These are phyloP conservation scores for Eucalyptus caleyi DNA, from an alignment of 345 rosid species.

Conservation along the genomic window DNA sequence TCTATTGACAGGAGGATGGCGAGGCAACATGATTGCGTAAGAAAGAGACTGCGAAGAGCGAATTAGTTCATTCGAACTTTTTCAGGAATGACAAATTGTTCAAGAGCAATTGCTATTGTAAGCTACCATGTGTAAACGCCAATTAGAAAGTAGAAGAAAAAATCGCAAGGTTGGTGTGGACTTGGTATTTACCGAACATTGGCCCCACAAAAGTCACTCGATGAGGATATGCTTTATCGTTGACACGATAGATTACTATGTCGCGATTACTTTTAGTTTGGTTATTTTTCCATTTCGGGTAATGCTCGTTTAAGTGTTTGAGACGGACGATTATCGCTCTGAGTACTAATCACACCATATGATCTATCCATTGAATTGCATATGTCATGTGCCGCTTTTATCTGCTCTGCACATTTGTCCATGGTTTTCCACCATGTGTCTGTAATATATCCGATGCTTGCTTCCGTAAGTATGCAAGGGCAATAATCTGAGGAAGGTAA, in stretches of 20 bases:
- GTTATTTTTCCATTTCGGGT: not conserved
- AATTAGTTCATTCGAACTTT: not conserved
- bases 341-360: not conserved
- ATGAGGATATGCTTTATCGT: not conserved
- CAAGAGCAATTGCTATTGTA: not conserved
- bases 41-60: not conserved
- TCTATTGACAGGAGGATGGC: not conserved
- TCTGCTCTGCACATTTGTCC: not conserved
- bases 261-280: not conserved
- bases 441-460: not conserved
- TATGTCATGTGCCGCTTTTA: not conserved
- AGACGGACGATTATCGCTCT: not conserved
- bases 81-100: not conserved
- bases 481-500: not conserved
- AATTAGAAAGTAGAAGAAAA: no score
- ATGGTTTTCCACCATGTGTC: not conserved
- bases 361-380: not conserved
- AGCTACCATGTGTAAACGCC: not conserved
- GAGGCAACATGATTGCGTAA: not conserved
- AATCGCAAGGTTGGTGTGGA: not conserved
- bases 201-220: not conserved
- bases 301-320: not conserved
- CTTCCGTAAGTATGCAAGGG: not conserved
- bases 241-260: not conserved
- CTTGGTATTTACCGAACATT: not conserved